Evolutionary conservation across 2,329 filamentous ascomycete genomes (phyloP), one percentile per base, ranked within the genome.

Genomic region (Penicillium sp.): DNA sequence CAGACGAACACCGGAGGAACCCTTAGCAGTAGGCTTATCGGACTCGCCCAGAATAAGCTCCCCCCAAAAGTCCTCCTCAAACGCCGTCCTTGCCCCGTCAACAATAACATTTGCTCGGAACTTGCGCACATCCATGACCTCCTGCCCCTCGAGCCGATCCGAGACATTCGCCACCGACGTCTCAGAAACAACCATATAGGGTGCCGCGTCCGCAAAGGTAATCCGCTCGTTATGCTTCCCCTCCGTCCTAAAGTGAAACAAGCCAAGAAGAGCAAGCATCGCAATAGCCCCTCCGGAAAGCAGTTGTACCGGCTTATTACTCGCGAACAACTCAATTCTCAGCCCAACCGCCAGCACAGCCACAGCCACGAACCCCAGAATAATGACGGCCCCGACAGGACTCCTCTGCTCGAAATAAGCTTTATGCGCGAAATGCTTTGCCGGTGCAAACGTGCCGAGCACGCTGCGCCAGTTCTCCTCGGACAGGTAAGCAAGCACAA

Each of bases 91-190:
- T 5, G 85, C 82, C 3, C 87, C 88, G 44, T 85, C 84, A 1
- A 92, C 76, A 1, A 93, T 87, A 51, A 93, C 85, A 72, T 92
- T 93, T 0, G 90, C 89, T 41, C 91, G 85, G 74, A 92, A 91
- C 69, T 90, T 90, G 45, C 83, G 84, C 72, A 90, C 86, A 57
- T 89, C 87, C 78, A 90, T 83, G 21, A 78, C 70, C 31, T 82
- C 75, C 13, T 77, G 79, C 0, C 73, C 73, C 0, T 82, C 77
- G 6, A 92, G 75, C 4, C 88, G 83, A 6, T 73, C 73, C 38
- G 85, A 86, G 51, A 96, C 85, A 67, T 91, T 83, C 21, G 82
- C 77, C n/a, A 93, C 83, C 1, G 91, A 95, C 2, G 86, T 84
- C 63, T 88, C 83, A 0, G 88, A 91, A 5, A 89, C 84, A 26